Evolutionary conservation across 441 rosid species (phyloP).

Genomic region (Eutrema salsugineum): DNA sequence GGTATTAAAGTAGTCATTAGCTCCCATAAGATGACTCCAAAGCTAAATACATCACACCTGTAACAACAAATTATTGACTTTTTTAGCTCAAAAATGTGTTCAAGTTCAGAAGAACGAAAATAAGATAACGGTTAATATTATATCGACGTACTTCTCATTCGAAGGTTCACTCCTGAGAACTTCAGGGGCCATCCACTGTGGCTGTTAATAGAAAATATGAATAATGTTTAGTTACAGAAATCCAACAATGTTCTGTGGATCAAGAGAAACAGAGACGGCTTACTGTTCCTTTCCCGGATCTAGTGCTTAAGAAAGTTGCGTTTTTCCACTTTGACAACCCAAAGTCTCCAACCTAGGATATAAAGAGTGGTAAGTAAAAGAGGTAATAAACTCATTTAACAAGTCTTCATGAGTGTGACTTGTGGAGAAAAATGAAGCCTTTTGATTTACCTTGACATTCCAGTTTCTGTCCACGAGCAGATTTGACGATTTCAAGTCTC

Average conservation of each 20-base stretch:
- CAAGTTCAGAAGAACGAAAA: neutral
- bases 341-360: constrained; percentile 78
- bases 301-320: constrained; percentile 67
- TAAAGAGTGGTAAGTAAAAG: neutral
- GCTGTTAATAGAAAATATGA: constrained; percentile 42
- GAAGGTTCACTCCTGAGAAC: constrained; percentile 82
- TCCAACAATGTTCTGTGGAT: neutral
- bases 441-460: constrained; percentile 65
- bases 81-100: neutral
- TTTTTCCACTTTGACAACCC: constrained; percentile 84
- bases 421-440: neutral
- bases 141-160: constrained; percentile 62
- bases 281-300: constrained; percentile 89
- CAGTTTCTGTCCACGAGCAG: constrained; percentile 83
- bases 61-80: neutral
- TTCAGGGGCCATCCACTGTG: constrained; percentile 98
- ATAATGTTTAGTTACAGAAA: neutral
- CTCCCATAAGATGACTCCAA: constrained; percentile 82
- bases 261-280: neutral
- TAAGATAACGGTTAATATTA: neutral
- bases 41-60: constrained; percentile 88
- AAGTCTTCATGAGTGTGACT: neutral
- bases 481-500: constrained; percentile 88
- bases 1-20: constrained; percentile 71
- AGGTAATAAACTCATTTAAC: neutral